phyloP scores from a whole-genome alignment of 2,329 filamentous ascomycete genomes.

The Aspergillus sp. region DNA sequence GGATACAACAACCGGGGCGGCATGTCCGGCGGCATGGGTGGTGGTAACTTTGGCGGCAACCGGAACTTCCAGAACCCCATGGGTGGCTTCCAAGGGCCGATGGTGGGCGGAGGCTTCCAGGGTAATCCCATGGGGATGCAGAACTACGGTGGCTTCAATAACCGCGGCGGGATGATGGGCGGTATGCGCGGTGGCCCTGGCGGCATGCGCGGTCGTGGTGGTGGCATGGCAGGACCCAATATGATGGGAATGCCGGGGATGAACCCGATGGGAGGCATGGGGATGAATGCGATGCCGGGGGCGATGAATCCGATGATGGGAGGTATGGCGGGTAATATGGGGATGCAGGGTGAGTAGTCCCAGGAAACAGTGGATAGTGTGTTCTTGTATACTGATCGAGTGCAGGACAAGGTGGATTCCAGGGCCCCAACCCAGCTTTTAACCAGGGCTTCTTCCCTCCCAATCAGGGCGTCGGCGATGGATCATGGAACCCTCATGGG shows the following conservation, averaged over 20 bases:
- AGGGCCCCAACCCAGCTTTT: constrained; percentile 69
- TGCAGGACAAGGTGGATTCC: constrained; percentile 59
- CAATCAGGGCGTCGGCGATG: constrained; percentile 53
- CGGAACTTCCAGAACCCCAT: constrained; percentile 52
- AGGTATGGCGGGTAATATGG: constrained; percentile 50
- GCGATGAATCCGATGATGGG: constrained; percentile 63
- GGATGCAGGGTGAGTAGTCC: constrained; percentile 50
- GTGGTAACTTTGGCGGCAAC: constrained; percentile 50
- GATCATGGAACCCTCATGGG: constrained; percentile 78
- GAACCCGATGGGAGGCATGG: constrained; percentile 55
- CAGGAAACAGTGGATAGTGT: background rate
- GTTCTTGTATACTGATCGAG: constrained; percentile 5
- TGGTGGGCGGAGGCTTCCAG: constrained; percentile 47
- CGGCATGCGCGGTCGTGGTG: constrained; percentile 61
- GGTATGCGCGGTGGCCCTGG: constrained; percentile 58
- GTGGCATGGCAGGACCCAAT: constrained; percentile 59
- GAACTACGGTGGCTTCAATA: constrained; percentile 49
- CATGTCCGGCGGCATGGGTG: constrained; percentile 51
- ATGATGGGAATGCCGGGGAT: constrained; percentile 57
- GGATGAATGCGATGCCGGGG: constrained; percentile 56
- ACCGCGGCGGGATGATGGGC: constrained; percentile 58
- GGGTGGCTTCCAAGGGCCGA: constrained; percentile 49
- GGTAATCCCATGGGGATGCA: constrained; percentile 54
- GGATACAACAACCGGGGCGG: constrained; percentile 37
- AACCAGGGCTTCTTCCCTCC: constrained; percentile 71